Evolutionary conservation across 2,329 filamentous ascomycete genomes (phyloP).

Genomic region (Apiospora koreana): DNA sequence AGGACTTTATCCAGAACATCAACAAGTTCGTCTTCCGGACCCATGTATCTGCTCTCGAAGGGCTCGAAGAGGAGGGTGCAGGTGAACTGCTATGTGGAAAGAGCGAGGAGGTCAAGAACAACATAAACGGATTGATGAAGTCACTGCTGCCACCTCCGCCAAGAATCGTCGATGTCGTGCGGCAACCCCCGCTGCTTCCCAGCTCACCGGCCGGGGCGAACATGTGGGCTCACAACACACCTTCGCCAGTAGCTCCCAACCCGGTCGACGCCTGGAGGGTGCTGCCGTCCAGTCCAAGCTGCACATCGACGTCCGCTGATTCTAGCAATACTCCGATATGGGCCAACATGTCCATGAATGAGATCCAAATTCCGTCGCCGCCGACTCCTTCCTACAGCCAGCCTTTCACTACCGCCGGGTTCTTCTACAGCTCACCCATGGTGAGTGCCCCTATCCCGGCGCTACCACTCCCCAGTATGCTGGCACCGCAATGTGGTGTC

Average conservation of each 20-base stretch:
- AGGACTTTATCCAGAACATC: conserved; percentile 93
- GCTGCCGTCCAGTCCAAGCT: conserved; percentile 83
- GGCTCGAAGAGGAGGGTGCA: conserved; percentile 92
- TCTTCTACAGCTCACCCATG: conserved; percentile 80
- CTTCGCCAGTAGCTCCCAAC: conserved; percentile 65
- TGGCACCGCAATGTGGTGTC: conserved; percentile 82
- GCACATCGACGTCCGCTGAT: conserved; percentile 70
- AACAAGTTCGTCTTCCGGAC: conserved; percentile 98
- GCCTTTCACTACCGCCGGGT: conserved; percentile 70
- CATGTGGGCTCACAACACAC: conserved; percentile 78
- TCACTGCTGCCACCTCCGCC: conserved; percentile 85
- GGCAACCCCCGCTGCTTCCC: conserved; percentile 81
- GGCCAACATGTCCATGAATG: conserved; percentile 75
- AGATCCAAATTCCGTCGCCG: conserved; percentile 69
- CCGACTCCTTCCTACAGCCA: conserved; percentile 74
- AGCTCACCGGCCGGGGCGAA: conserved; percentile 73
- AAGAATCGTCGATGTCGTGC: conserved; percentile 84
- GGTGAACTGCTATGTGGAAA: conserved; percentile 90
- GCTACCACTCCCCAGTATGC: conserved; percentile 82
- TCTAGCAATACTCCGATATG: conserved; percentile 69
- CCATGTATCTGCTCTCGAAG: conserved; percentile 85
- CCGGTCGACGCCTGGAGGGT: conserved; percentile 89
- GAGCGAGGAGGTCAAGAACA: conserved; percentile 89
- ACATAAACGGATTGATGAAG: conserved; percentile 82
- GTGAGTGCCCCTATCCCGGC: conserved; percentile 73